A percentile compares a stretch with the other conserved stretches of the same genome.
Evolutionary conservation across 2,329 filamentous ascomycete genomes (phyloP).

Genomic region (Elsinoe batatas): DNA sequence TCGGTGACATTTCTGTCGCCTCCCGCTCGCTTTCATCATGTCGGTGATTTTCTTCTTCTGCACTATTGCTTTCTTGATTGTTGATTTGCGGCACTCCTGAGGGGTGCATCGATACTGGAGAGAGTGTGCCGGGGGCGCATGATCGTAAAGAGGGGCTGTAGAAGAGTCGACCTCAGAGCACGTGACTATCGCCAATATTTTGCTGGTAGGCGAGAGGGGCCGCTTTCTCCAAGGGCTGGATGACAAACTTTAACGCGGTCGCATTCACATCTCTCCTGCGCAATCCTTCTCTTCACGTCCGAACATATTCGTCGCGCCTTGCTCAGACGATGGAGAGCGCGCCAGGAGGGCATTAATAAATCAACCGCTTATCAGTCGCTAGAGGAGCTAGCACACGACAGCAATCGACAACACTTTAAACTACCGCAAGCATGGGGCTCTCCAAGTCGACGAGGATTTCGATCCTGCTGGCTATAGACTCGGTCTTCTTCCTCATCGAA

Average conservation of each 20-base stretch:
- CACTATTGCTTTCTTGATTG: constrained; percentile 17
- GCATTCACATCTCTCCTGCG: neutral
- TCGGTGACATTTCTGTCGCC: constrained; percentile 25
- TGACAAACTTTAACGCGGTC: constrained; percentile 5
- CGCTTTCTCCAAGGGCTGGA: neutral
- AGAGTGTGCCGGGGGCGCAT: neutral
- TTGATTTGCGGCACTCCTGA: constrained; percentile 14
- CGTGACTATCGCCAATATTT: no score
- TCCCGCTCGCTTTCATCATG: constrained; percentile 22
- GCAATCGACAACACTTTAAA: neutral
- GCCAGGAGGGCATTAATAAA: neutral
- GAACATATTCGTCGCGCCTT: neutral
- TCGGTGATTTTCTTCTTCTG: constrained; percentile 15
- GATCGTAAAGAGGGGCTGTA: neutral
- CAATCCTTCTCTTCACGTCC: neutral
- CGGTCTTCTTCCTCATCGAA: constrained; percentile 82
- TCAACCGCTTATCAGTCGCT: neutral
- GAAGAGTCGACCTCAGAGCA: neutral
- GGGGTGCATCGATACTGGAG: neutral
- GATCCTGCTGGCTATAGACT: constrained; percentile 85
- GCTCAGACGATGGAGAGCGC: neutral
- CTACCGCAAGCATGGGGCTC: constrained; percentile 57
- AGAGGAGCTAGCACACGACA: neutral
- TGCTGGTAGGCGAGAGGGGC: no score
- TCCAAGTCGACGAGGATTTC: constrained; percentile 88